Evolutionary conservation across 169 alveolate genomes (phyloP), one percentile per base, ranked within the genome.

Genomic region (Cardiosporidium cionae): DNA sequence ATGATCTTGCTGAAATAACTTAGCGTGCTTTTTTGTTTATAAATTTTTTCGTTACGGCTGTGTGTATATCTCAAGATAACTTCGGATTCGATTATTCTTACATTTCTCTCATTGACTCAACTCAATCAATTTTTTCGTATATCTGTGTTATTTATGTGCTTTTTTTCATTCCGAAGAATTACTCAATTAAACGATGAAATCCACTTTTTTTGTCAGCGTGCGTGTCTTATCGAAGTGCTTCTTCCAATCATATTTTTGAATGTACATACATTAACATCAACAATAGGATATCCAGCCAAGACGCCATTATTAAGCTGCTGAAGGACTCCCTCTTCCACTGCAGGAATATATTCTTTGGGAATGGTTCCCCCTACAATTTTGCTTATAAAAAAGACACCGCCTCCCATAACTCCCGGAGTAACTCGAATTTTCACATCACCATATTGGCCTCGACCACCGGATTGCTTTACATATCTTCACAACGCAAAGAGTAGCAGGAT

Each of bases 371-470:
- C 90, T 9, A 85, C 84, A 7, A 86, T 86, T 65, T 84, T 87
- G 82, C 87, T 88, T 32, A 67, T 67, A 68, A 91, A 90, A 65
- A 79, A 83, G 54, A 69, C 70, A 54, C 93, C 95, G 1, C 73
- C 65, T 16, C 92, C 93, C 32, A 72, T 87, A 33, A 85, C 87
- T 72, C 83, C 84, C 4, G 95, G 94, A 72, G 86, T 93, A 52
- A 90, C 75, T 52, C 65, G 34, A 63, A 94, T 74, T 72, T 76
- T 78, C 32, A 92, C 92, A 53, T 89, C 91, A 7, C 94, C 97
- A 79, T 86, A 94, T 72, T 87, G 92, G 1, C 93, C 94, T n/a
- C 92, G 74, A 23, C 97, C 96, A 0, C 95, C 95, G 63, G 93
- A 77, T 76, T 87, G 90, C 80, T 89, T 92, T 70, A 89, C 80